Evolutionary conservation across 352 stramenopile species (phyloP).

Genomic region (Blastocystis hominis): DNA sequence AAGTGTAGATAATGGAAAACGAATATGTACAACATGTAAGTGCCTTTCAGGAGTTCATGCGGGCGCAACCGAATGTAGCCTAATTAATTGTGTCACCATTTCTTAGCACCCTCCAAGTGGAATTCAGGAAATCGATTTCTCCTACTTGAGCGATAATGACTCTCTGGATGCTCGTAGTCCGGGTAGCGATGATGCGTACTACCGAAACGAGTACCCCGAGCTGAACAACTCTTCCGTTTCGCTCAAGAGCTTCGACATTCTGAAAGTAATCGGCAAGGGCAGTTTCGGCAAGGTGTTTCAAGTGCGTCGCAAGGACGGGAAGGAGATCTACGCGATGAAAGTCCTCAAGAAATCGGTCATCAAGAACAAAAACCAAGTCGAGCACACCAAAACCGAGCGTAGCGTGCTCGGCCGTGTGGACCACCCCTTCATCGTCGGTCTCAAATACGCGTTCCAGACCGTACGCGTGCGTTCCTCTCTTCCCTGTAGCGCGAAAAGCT

Average conservation of each 20-base stretch:
- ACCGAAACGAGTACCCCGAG: slow-evolving; percentile 33
- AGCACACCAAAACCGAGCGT: slow-evolving; percentile 94
- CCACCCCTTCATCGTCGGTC: slow-evolving; percentile 69
- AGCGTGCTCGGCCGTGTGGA: slow-evolving; percentile 76
- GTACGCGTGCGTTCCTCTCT: slow-evolving; percentile 20
- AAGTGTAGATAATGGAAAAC: slow-evolving; percentile 53
- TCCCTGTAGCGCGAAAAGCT: slow-evolving; percentile 72
- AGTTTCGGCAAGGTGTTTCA: slow-evolving; percentile 74
- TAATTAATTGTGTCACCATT: not conserved
- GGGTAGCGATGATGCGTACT: slow-evolving; percentile 24
- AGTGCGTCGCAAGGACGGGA: slow-evolving; percentile 76
- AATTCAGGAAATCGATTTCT: slow-evolving; percentile 56
- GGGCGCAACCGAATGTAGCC: slow-evolving; percentile 22
- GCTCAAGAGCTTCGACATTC: slow-evolving; percentile 84
- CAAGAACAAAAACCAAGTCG: slow-evolving; percentile 93
- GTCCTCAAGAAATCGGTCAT: slow-evolving; percentile 97
- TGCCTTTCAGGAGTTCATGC: slow-evolving; percentile 58
- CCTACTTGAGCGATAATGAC: slow-evolving; percentile 34
- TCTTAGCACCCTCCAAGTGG: slow-evolving; percentile 10
- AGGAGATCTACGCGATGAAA: slow-evolving; percentile 92
- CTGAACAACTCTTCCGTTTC: slow-evolving; percentile 67
- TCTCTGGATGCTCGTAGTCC: slow-evolving; percentile 10
- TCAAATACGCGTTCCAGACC: slow-evolving; percentile 89
- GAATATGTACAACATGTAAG: slow-evolving; percentile 54
- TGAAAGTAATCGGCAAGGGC: slow-evolving; percentile 90